Percentiles rank a stretch among this genome's conserved stretches.
Conservation (phyloP, 495 filamentous ascomycete species). For the Aspergillus coremiiformis region DNA sequence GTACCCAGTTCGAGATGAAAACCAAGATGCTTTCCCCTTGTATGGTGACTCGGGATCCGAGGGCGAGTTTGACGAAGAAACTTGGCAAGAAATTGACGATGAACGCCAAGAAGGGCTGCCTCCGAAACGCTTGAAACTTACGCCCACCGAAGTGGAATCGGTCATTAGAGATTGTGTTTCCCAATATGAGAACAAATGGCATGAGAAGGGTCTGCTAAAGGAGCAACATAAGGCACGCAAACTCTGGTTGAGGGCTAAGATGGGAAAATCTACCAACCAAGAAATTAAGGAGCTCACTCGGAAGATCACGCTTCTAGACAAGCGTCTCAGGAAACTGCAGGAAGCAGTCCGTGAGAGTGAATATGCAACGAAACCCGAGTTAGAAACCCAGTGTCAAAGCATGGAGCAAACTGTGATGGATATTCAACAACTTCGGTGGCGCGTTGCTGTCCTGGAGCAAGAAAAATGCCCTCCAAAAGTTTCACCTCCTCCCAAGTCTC, state of each 20-base stretch:
- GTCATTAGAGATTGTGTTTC: slow-evolving; percentile 48
- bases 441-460: slow-evolving; percentile 43
- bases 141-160: slow-evolving; percentile 38
- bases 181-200: slow-evolving; percentile 52
- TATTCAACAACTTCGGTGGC: slow-evolving; percentile 48
- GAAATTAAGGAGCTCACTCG: slow-evolving; percentile 17
- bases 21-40: slow-evolving; percentile 49
- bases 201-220: slow-evolving; percentile 43
- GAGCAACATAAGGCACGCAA: slow-evolving; percentile 45
- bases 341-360: slow-evolving; percentile 41
- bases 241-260: slow-evolving; percentile 52
- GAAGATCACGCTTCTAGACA: slow-evolving; percentile 30
- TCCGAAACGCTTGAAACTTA: slow-evolving; percentile 24
- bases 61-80: slow-evolving; percentile 46
- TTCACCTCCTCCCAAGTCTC: slow-evolving; percentile 18
- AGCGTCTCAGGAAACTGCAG: slow-evolving; percentile 44
- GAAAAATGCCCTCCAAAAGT: slow-evolving; percentile 44
- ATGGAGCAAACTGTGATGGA: slow-evolving; percentile 58
- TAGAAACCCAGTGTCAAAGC: slow-evolving; percentile 46
- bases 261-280: slow-evolving; percentile 20
- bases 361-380: slow-evolving; percentile 40
- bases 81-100: slow-evolving; percentile 55
- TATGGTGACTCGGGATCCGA: slow-evolving; percentile 62
- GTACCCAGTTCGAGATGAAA: slow-evolving; percentile 32
- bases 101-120: slow-evolving; percentile 33